Conservation (phyloP, 139 green algal genomes). For the Chlamydomonas sp. region DNA sequence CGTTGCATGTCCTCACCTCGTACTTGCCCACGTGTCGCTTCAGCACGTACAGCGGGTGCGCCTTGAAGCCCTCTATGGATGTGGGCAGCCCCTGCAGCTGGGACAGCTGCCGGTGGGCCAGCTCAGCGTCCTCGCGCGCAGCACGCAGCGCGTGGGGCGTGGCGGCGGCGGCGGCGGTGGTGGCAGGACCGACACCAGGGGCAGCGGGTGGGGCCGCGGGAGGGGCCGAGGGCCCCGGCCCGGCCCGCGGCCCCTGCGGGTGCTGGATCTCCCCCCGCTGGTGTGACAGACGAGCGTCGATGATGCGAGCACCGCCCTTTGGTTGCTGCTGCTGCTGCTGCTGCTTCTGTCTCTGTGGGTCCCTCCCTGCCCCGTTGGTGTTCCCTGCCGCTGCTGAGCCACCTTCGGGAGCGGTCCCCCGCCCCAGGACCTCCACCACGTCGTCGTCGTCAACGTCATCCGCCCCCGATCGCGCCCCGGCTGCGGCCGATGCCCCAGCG, state of each 20-base stretch:
- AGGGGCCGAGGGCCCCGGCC: background rate
- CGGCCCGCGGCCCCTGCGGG: background rate
- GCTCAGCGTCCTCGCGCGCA: conserved; percentile 78
- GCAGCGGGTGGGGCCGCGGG: background rate
- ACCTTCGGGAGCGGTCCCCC: too few relatives aligned
- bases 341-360: background rate
- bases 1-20: conserved; percentile 48
- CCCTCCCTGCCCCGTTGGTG: too few relatives aligned
- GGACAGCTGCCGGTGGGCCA: conserved; percentile 52
- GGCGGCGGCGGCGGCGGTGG: background rate
- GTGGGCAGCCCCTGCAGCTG: conserved; percentile 62
- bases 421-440: too few relatives aligned
- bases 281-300: conserved; percentile 27
- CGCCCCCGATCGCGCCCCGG: background rate
- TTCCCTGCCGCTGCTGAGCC: too few relatives aligned
- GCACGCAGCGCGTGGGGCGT: conserved; percentile 43
- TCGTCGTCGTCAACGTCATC: too few relatives aligned
- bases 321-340: conserved; percentile 2
- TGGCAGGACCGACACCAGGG: background rate
- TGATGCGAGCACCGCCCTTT: background rate
- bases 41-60: conserved; percentile 79
- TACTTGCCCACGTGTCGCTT: conserved; percentile 86
- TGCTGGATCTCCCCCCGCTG: conserved; percentile 19
- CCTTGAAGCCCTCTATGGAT: conserved; percentile 85
- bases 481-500: background rate